Evolutionary conservation across 352 stramenopile species (phyloP).

Genomic region (Pythium sp.): DNA sequence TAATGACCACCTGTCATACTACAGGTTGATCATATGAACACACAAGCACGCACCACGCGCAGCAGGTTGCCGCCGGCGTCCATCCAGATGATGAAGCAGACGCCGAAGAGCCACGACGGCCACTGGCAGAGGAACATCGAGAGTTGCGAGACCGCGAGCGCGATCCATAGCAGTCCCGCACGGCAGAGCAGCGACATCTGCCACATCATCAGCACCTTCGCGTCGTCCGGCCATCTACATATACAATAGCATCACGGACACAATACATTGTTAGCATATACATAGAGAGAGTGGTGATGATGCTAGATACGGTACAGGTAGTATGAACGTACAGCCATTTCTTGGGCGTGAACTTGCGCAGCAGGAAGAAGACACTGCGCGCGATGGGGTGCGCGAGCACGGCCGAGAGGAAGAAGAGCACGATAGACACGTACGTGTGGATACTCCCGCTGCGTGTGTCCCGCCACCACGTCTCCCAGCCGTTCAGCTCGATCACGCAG

Average conservation of each 20-base stretch:
- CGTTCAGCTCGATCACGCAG: slow-evolving; percentile 45
- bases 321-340: slow-evolving; percentile 48
- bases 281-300: background rate
- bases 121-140: slow-evolving; percentile 62
- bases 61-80: slow-evolving; percentile 61
- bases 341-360: slow-evolving; percentile 47
- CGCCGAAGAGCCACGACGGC: slow-evolving; percentile 66
- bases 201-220: slow-evolving; percentile 66
- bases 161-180: slow-evolving; percentile 65
- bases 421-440: slow-evolving; percentile 64
- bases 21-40: background rate
- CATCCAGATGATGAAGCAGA: slow-evolving; percentile 78
- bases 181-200: slow-evolving; percentile 68
- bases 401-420: slow-evolving; percentile 77
- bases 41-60: slow-evolving; percentile 29
- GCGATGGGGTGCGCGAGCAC: slow-evolving; percentile 68
- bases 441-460: slow-evolving; percentile 43
- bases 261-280: background rate
- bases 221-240: slow-evolving; percentile 62
- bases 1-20: background rate
- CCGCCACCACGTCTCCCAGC: slow-evolving; percentile 58
- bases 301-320: background rate
- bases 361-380: slow-evolving; percentile 61
- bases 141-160: slow-evolving; percentile 52
- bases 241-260: background rate